Percentiles rank a stretch among this genome's conserved stretches.
phyloP scores from a whole-genome alignment of 2,329 filamentous ascomycete genomes.

The Nothophaeocryptopus gaeumannii region DNA sequence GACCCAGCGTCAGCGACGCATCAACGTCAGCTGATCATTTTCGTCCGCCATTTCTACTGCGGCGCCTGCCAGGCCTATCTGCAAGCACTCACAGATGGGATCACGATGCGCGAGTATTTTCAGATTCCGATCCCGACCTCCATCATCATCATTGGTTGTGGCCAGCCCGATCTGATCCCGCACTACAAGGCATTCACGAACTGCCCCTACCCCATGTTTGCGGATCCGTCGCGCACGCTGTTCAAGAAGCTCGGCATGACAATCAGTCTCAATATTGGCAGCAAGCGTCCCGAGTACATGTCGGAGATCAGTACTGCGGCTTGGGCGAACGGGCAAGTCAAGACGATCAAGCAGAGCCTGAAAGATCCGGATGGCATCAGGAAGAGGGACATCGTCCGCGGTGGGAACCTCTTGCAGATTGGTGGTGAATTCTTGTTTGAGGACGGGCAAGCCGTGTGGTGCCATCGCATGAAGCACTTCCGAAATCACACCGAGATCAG shows the following conservation, averaged over 20 bases:
- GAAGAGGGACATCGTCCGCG: constrained; percentile 33
- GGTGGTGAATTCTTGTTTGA: constrained; percentile 44
- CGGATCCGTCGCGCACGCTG: constrained; percentile 35
- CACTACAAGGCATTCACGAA: constrained; percentile 37
- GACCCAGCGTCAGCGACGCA: constrained; percentile 44
- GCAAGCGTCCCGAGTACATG: constrained; percentile 37
- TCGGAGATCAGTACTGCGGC: constrained; percentile 31
- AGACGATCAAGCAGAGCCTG: constrained; percentile 26
- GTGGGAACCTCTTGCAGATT: constrained; percentile 40
- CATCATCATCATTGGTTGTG: constrained; percentile 40
- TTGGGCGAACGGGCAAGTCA: constrained; percentile 35
- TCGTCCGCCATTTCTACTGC: constrained; percentile 44
- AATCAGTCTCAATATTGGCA: constrained; percentile 34
- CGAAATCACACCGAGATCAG: constrained; percentile 38
- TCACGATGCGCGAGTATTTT: constrained; percentile 37
- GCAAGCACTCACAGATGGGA: constrained; percentile 33
- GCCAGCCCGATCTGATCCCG: constrained; percentile 36
- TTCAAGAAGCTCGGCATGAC: constrained; percentile 39
- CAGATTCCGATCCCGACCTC: constrained; percentile 36
- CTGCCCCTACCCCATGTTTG: constrained; percentile 40
- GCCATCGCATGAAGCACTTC: constrained; percentile 42
- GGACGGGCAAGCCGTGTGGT: constrained; percentile 41
- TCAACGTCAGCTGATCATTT: constrained; percentile 39
- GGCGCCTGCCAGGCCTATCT: constrained; percentile 41
- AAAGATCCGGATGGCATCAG: constrained; percentile 32